Percentiles rank a stretch among this genome's conserved stretches.
phyloP scores from a whole-genome alignment of 768 basidiomycete genomes.

The Astraeus odoratus region DNA sequence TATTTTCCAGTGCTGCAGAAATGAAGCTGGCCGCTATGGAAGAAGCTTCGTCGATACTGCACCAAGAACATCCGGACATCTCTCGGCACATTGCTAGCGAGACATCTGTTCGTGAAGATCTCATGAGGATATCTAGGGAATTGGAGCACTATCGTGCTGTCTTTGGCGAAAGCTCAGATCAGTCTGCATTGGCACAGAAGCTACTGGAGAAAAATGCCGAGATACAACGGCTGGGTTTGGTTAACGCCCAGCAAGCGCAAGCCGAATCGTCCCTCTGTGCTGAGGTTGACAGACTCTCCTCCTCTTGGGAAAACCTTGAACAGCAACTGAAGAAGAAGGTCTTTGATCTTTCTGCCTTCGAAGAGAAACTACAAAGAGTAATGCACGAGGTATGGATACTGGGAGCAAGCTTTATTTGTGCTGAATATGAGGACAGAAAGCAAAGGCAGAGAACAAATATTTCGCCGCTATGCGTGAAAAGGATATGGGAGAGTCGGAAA shows the following conservation, averaged over 20 bases:
- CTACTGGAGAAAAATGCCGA: constrained; percentile 66
- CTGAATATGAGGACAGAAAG: constrained; percentile 51
- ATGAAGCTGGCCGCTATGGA: constrained; percentile 44
- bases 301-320: constrained; percentile 82
- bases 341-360: constrained; percentile 67
- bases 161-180: constrained; percentile 59
- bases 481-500: constrained; percentile 73
- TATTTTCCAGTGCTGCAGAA: constrained; percentile 43
- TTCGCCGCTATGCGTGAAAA: constrained; percentile 86
- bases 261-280: constrained; percentile 71
- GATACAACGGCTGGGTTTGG: constrained; percentile 51
- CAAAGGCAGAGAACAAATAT: constrained; percentile 93
- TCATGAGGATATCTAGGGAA: constrained; percentile 39
- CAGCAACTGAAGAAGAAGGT: constrained; percentile 78
- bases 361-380: constrained; percentile 63
- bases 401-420: not conserved
- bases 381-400: constrained; percentile 55
- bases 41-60: constrained; percentile 38
- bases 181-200: constrained; percentile 41
- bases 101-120: constrained; percentile 41
- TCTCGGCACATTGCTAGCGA: constrained; percentile 44
- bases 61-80: constrained; percentile 47
- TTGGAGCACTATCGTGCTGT: constrained; percentile 56
- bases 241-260: constrained; percentile 57
- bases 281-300: constrained; percentile 81